Evolutionary conservation across 257 asterid genomes (phyloP).

Genomic region (Nicotiana obtusifolia): DNA sequence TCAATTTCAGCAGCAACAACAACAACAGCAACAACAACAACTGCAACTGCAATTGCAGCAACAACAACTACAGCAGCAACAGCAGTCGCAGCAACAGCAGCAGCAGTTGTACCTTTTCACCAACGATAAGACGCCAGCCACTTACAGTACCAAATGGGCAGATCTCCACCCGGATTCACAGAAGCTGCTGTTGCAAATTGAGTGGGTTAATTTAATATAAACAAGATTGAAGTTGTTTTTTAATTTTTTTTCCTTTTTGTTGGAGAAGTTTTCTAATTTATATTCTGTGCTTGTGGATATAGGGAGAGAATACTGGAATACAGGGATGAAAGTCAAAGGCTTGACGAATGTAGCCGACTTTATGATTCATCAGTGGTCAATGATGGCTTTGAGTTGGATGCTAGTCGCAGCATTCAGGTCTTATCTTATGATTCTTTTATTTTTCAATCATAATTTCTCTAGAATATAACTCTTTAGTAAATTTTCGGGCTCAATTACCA

Average conservation of each 20-base stretch:
- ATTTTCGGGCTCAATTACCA: background rate
- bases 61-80: slow-evolving; percentile 32
- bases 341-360: slow-evolving; percentile 85
- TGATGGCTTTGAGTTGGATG: slow-evolving; percentile 82
- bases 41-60: slow-evolving; percentile 28
- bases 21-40: slow-evolving; percentile 27
- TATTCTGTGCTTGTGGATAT: slow-evolving; percentile 14
- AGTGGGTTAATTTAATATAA: slow-evolving; percentile 32
- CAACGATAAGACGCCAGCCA: slow-evolving; percentile 75
- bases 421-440: background rate
- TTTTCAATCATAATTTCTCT: background rate
- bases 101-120: slow-evolving; percentile 69
- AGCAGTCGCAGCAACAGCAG: slow-evolving; percentile 35
- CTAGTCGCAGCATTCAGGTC: slow-evolving; percentile 83
- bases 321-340: slow-evolving; percentile 85
- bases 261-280: background rate
- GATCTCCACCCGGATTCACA: slow-evolving; percentile 97
- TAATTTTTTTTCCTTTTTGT: background rate
- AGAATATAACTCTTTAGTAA: background rate
- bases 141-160: slow-evolving; percentile 87
- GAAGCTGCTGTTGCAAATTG: slow-evolving; percentile 74
- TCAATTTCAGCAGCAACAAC: slow-evolving; percentile 35
- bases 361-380: slow-evolving; percentile 75
- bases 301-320: slow-evolving; percentile 87
- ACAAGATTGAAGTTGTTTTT: background rate